Conservation (phyloP, 2,329 filamentous ascomycete species). For the Bipolaris oryzae region DNA sequence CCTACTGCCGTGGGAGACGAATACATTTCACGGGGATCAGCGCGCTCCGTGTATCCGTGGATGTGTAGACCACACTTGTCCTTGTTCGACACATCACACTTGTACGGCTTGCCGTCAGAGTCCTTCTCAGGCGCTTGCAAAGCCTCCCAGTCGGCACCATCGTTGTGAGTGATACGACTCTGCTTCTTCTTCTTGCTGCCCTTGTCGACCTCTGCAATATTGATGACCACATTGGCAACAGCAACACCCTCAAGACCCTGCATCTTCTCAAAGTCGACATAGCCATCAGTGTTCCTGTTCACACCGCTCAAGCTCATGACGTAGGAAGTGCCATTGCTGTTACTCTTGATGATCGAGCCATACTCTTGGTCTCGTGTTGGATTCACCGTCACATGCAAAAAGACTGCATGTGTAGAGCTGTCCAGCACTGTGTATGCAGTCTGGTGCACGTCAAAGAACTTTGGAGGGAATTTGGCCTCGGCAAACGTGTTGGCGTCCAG, state of each 20-base stretch:
- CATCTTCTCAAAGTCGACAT: conserved; percentile 96
- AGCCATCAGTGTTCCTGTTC: conserved; percentile 77
- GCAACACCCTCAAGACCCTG: conserved; percentile 88
- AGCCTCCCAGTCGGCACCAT: conserved; percentile 84
- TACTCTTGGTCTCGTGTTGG: conserved; percentile 68
- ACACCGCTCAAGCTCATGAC: conserved; percentile 81
- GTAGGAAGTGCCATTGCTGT: conserved; percentile 96
- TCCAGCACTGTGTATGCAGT: conserved; percentile 91
- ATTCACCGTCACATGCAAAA: conserved; percentile 87
- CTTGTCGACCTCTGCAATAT: conserved; percentile 67
- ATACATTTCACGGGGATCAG: conserved; percentile 81
- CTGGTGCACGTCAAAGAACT: conserved; percentile 78
- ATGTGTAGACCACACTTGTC: conserved; percentile 85
- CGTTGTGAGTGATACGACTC: conserved; percentile 94
- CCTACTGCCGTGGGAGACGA: conserved; percentile 88
- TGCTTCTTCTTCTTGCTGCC: conserved; percentile 78
- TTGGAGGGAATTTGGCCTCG: conserved; percentile 81
- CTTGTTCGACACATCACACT: conserved; percentile 65
- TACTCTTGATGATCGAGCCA: conserved; percentile 94
- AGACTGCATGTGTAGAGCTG: conserved; percentile 92
- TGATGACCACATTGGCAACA: conserved; percentile 83
- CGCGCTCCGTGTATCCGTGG: conserved; percentile 92
- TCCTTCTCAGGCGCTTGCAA: conserved; percentile 75
- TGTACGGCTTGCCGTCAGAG: conserved; percentile 71
- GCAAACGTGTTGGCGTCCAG: conserved; percentile 85